Conservation (phyloP, 495 filamentous ascomycete species). For the Evernia prunastri region DNA sequence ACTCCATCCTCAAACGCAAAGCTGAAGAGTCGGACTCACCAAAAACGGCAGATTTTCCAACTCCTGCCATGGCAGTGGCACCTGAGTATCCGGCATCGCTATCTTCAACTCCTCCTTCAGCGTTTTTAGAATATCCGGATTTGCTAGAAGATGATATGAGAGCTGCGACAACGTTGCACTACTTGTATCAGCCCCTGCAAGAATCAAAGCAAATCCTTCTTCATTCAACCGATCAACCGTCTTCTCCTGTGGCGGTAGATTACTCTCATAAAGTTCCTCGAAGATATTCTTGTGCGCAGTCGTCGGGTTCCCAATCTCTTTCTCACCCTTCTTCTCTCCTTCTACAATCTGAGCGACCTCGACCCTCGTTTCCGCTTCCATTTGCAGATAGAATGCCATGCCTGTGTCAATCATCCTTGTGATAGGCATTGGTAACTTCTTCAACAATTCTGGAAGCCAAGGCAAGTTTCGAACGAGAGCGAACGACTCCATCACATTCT, state of each 20-base stretch:
- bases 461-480: conserved; percentile 18
- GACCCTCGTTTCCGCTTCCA: not conserved
- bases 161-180: conserved; percentile 35
- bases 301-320: not conserved
- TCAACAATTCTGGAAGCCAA: conserved; percentile 8
- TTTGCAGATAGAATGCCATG: conserved; percentile 9
- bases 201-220: conserved; percentile 41
- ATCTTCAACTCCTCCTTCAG: conserved; percentile 32
- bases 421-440: conserved; percentile 9
- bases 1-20: not conserved
- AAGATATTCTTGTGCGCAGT: conserved; percentile 21
- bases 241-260: conserved; percentile 26
- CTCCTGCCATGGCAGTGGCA: conserved; percentile 32
- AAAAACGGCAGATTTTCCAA: conserved; percentile 45
- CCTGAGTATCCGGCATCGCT: conserved; percentile 29
- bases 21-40: not conserved
- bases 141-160: conserved; percentile 38
- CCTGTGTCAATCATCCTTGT: not conserved
- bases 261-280: conserved; percentile 20
- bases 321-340: not conserved
- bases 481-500: conserved; percentile 23
- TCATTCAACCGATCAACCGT: conserved; percentile 31
- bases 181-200: conserved; percentile 44
- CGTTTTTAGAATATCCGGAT: conserved; percentile 31
- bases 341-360: conserved; percentile 7